Conservation (phyloP, 176 grass and related monocot species). For the Panicum miliaceum region DNA sequence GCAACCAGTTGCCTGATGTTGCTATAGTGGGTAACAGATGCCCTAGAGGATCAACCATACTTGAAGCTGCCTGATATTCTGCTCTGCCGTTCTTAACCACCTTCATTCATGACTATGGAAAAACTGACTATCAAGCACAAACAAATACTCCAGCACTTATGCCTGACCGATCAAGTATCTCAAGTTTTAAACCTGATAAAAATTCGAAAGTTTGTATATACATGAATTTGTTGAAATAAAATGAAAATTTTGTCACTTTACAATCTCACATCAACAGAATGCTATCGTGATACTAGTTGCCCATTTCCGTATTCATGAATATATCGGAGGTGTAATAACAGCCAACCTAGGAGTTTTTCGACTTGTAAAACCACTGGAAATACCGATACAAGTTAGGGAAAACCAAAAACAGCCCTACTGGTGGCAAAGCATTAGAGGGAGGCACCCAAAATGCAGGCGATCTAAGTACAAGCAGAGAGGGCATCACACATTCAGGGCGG, state of each 20-base stretch:
- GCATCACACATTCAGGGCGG: conserved; percentile 40
- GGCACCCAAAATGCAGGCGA: conserved; percentile 45
- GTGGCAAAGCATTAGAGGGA: conserved; percentile 50
- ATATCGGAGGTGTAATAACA: conserved; percentile 54
- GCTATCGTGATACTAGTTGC: conserved; percentile 45
- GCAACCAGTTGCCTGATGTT: too few species aligned
- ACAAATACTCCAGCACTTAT: not conserved
- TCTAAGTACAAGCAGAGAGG: conserved; percentile 54
- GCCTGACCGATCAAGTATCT: conserved; percentile 13
- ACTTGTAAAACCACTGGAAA: conserved; percentile 51
- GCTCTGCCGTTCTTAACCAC: not conserved
- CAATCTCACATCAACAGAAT: conserved; percentile 53
- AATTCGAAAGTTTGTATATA: conserved; percentile 55
- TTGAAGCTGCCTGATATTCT: not conserved
- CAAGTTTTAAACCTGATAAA: conserved; percentile 9
- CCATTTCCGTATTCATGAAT: conserved; percentile 53
- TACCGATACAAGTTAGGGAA: conserved; percentile 53
- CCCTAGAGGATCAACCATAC: not conserved
- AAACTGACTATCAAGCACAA: not conserved
- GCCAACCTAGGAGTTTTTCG: conserved; percentile 43
- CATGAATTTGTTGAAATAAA: conserved; percentile 46
- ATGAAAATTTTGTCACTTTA: conserved; percentile 52
- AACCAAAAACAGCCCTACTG: conserved; percentile 61
- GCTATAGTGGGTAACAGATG: too few species aligned
- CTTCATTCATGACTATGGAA: not conserved